phyloP scores from a whole-genome alignment of 139 green algal genomes.

The Chlorella sp. region DNA sequence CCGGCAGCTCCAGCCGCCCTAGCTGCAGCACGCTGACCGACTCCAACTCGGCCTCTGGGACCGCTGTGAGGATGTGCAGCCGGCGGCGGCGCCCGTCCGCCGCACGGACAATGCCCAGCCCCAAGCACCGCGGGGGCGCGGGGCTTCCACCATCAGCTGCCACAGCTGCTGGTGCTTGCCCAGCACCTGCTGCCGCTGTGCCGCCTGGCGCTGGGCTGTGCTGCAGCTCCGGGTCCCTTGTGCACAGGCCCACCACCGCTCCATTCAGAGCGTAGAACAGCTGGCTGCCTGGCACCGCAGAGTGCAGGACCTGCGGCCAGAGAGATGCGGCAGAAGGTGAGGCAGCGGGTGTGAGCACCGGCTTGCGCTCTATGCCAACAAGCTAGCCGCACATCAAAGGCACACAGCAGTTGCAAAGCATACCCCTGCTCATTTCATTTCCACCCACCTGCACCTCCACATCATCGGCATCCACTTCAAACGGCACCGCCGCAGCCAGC shows the following conservation, averaged over 20 bases:
- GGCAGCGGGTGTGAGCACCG: too few species aligned
- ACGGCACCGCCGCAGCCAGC: slow-evolving; percentile 62
- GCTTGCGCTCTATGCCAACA: too few species aligned
- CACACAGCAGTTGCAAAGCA: too few species aligned
- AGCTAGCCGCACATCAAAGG: too few species aligned
- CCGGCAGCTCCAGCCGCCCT: slow-evolving; percentile 75
- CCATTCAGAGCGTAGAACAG: slow-evolving; percentile 71
- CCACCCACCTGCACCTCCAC: slow-evolving; percentile 37
- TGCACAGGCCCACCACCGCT: slow-evolving; percentile 71
- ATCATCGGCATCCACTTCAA: slow-evolving; percentile 37
- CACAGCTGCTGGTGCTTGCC: background rate
- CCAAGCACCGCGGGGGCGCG: slow-evolving; percentile 66
- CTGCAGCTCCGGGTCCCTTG: too few species aligned
- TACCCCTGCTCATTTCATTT: too few species aligned
- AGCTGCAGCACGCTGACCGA: slow-evolving; percentile 62
- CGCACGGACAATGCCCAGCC: slow-evolving; percentile 75
- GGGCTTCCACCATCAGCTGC: background rate
- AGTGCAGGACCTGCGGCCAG: slow-evolving; percentile 46
- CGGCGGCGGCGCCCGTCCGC: slow-evolving; percentile 53
- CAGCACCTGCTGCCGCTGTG: background rate
- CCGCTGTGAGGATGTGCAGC: slow-evolving; percentile 73
- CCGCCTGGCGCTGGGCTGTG: background rate
- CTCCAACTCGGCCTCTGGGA: slow-evolving; percentile 47
- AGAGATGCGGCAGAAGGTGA: background rate
- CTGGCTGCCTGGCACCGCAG: slow-evolving; percentile 40